phyloP scores from a whole-genome alignment of 1,139 yeast genomes.

The Suhomyces coccinellae region DNA sequence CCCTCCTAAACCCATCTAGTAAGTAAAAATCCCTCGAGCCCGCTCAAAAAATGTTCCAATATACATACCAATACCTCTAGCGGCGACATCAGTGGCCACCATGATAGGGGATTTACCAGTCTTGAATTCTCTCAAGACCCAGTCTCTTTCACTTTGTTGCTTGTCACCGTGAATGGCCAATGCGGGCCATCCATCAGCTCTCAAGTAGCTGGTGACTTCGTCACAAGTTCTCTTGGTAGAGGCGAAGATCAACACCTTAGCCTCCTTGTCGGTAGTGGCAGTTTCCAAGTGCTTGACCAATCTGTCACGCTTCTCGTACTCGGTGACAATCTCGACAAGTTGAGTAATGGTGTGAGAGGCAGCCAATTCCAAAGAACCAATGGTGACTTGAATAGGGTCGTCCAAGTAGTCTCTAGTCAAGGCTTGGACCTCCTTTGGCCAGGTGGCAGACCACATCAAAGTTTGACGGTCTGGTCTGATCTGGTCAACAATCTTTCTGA shows the following conservation, averaged over 20 bases:
- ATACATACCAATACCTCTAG: constrained; percentile 99
- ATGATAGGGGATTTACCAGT: constrained; percentile 90
- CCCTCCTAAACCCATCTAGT: constrained; percentile 22
- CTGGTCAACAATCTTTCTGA: constrained; percentile 91
- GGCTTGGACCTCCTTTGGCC: constrained; percentile 98
- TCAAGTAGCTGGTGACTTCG: constrained; percentile 84
- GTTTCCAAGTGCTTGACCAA: constrained; percentile 79
- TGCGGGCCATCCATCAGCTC: constrained; percentile 99
- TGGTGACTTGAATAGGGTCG: constrained; percentile 93
- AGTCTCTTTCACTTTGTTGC: constrained; percentile 96
- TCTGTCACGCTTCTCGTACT: constrained; percentile 91
- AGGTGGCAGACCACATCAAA: constrained; percentile 99
- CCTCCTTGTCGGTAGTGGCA: constrained; percentile 74
- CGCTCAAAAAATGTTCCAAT: constrained; percentile 17
- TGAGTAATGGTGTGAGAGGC: constrained; percentile 97
- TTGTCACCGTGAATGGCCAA: constrained; percentile 99
- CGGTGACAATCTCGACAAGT: constrained; percentile 85
- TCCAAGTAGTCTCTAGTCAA: constrained; percentile 87
- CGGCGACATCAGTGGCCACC: constrained; percentile 99
- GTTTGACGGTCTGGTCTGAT: constrained; percentile 98
- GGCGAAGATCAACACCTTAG: constrained; percentile 84
- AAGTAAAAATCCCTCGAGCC: constrained; percentile 18
- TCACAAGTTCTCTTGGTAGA: constrained; percentile 98
- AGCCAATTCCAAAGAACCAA: constrained; percentile 93
- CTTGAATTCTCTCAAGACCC: constrained; percentile 94